Conservation (phyloP, 2,329 filamentous ascomycete genomes). For the Penicillium sp. region DNA sequence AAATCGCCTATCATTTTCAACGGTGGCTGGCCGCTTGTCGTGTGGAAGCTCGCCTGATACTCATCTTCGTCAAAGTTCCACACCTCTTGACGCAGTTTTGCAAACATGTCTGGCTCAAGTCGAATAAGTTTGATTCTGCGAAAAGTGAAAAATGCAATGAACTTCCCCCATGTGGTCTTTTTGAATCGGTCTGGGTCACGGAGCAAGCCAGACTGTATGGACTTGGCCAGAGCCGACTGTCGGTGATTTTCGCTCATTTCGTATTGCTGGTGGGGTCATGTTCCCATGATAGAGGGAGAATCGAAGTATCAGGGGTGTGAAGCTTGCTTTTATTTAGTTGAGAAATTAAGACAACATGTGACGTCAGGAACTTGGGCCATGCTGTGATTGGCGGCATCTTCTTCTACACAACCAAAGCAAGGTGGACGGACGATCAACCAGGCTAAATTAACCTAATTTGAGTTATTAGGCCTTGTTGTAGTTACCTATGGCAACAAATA, state of each 20-base stretch:
- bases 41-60: slow-evolving; percentile 53
- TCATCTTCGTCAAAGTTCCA: slow-evolving; percentile 54
- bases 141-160: slow-evolving; percentile 53
- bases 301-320: background rate
- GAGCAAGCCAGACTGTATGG: slow-evolving; percentile 30
- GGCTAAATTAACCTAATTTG: background rate
- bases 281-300: background rate
- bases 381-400: background rate
- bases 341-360: background rate
- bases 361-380: slow-evolving; percentile 9
- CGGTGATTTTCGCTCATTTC: slow-evolving; percentile 24
- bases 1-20: slow-evolving; percentile 62
- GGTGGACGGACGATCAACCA: background rate
- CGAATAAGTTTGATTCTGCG: slow-evolving; percentile 49
- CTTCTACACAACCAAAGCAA: background rate
- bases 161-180: slow-evolving; percentile 39
- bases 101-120: slow-evolving; percentile 49
- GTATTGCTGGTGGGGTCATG: background rate
- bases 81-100: slow-evolving; percentile 47
- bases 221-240: slow-evolving; percentile 25
- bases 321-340: slow-evolving; percentile 3
- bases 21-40: slow-evolving; percentile 37
- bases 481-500: no score
- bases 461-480: background rate
- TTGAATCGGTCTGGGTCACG: slow-evolving; percentile 27